Base-by-base conservation (phyloP, 176 grass and related monocot species). In the Raddia guianensis region DNA sequence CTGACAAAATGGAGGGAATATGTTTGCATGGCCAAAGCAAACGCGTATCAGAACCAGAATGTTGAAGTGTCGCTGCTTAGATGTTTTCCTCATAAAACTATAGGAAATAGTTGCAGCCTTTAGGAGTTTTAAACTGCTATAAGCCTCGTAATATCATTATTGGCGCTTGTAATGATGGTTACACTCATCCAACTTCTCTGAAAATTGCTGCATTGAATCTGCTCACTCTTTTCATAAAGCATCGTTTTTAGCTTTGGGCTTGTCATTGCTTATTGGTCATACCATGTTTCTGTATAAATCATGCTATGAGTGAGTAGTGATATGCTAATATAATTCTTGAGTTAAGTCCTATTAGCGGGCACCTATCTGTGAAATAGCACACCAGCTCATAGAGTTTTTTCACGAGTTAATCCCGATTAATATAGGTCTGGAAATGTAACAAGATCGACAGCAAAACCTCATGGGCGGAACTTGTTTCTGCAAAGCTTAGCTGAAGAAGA, bases 401-500 rank as follows among this genome's bases (percentile, higher is more conserved):
- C 27, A 75, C 81, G 57, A 76, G 6, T 49, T n/a, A 8, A 4
- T 84, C 20, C 51, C 34, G 50, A 63, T 34, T 77, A 16, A 77
- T 86, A 19, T 80, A 99, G 96, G 96, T 90, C 85, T 46, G 96
- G 90, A 59, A 91, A 89, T 70, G 92, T 93, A 47, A 80, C 90
- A 76, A 95, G 68, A 88, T 86, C 75, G 9, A 84, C 86, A 20
- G 55, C 79, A 77, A 91, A 91, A 86, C 84, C 72, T 73, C 80
- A 87, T 85, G 79, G 87, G 7, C 88, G 77, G 42, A 99, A 93
- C 84, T 77, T 95, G 33, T 99, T 99, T 90, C 73, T 99, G 68
- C 88, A 90, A 90, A 99, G 88, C 70, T 91, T 99, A 82, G 85
- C 68, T 93, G 90, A 88, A 84, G 74, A 84, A 87, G 86, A 83